These are phyloP conservation scores for Xylariaceae sp. DNA, from an alignment of 2,329 filamentous ascomycete genomes.

Conservation along the genomic window DNA sequence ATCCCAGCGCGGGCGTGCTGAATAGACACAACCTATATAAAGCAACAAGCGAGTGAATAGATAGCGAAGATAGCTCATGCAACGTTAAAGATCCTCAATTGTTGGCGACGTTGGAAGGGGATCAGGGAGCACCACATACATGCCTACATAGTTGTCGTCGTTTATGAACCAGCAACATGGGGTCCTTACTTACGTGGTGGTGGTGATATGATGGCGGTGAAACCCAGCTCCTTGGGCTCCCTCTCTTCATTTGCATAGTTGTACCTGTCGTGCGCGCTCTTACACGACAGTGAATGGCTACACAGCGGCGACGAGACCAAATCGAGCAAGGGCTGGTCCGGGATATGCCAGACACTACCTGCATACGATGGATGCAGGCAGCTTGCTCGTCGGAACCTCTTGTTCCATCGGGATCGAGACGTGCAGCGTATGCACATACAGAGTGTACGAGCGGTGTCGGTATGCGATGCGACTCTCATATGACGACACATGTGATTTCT, in stretches of 20 bases:
- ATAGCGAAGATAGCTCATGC: no score
- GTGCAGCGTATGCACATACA: no score
- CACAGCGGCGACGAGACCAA: not conserved
- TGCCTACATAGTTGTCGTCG: not conserved
- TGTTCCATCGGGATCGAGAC: not conserved
- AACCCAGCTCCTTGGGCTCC: not conserved
- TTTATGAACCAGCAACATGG: not conserved
- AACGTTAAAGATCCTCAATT: no score
- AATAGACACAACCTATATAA: no score
- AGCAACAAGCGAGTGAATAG: no score
- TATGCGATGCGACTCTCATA: not conserved
- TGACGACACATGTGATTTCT: not conserved
- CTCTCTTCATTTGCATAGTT: not conserved
- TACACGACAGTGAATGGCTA: not conserved
- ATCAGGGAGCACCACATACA: no score
- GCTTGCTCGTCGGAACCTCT: not conserved
- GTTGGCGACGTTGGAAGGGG: no score
- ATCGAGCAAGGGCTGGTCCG: not conserved
- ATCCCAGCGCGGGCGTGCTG: no score
- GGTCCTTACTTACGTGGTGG: not conserved
- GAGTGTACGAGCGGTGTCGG: not conserved
- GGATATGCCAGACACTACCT: not conserved
- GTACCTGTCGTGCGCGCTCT: no score
- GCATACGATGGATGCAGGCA: not conserved
- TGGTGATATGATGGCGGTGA: not conserved